Percentiles rank a stretch among this genome's conserved stretches.
Conservation (phyloP, 768 basidiomycete species). For the Leucocoprinus birnbaumii region DNA sequence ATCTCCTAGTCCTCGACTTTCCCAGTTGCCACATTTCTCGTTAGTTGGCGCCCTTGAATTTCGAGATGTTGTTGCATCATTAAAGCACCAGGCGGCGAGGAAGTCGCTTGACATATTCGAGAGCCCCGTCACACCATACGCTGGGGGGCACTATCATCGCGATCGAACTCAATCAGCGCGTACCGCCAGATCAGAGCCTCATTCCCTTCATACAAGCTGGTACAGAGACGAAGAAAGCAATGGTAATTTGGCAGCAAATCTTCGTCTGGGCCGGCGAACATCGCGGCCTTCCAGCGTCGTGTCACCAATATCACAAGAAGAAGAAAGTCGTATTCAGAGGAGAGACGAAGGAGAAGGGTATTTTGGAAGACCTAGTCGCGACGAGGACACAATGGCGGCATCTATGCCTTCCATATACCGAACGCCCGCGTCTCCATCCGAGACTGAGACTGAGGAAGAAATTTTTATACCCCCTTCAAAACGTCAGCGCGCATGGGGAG, state of each 20-base stretch:
- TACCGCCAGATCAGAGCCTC: slow-evolving; percentile 6
- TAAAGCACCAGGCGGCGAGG: slow-evolving; percentile 66
- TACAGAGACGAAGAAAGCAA: slow-evolving; percentile 25
- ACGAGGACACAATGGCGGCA: slow-evolving; percentile 12
- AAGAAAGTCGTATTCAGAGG: not conserved
- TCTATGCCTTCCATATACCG: slow-evolving; percentile 55
- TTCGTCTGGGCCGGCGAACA: slow-evolving; percentile 16
- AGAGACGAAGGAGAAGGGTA: slow-evolving; percentile 13
- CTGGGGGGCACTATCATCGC: slow-evolving; percentile 71
- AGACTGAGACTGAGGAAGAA: slow-evolving; percentile 39
- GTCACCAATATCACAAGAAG: not conserved
- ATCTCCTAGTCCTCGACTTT: slow-evolving; percentile 42
- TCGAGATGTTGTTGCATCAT: slow-evolving; percentile 80
- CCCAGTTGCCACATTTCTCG: slow-evolving; percentile 80
- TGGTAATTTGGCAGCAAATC: slow-evolving; percentile 14
- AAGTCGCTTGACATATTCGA: slow-evolving; percentile 65
- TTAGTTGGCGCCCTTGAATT: slow-evolving; percentile 96
- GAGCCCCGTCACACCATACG: slow-evolving; percentile 62
- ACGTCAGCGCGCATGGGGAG: slow-evolving; percentile 33
- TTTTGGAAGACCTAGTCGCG: slow-evolving; percentile 8
- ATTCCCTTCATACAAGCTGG: slow-evolving; percentile 17
- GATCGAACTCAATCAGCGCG: slow-evolving; percentile 21
- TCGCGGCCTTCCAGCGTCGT: not conserved
- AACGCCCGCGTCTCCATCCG: slow-evolving; percentile 50
- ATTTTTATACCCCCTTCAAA: slow-evolving; percentile 37